Evolutionary conservation across 2,329 filamentous ascomycete species (phyloP).

Genomic region (Ceratocystis cacaofunesta): DNA sequence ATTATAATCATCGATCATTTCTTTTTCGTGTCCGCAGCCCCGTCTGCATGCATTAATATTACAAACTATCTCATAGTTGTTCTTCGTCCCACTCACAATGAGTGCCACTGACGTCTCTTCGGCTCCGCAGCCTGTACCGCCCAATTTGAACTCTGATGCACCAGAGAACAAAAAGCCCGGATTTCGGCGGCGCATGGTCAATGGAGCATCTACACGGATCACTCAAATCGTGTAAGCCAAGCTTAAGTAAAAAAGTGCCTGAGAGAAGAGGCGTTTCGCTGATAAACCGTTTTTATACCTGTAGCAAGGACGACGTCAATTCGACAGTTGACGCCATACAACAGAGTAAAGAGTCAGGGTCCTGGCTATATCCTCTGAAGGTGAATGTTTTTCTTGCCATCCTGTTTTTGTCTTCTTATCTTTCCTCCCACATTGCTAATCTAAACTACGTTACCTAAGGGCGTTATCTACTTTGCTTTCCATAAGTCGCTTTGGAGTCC

Average conservation of each 20-base stretch:
- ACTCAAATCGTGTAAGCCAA: slow-evolving; percentile 9
- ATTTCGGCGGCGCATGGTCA: slow-evolving; percentile 38
- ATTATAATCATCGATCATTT: neutral
- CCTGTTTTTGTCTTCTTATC: neutral
- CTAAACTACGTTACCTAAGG: slow-evolving; percentile 25
- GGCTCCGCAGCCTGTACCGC: neutral
- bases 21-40: neutral
- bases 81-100: neutral
- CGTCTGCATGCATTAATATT: neutral
- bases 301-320: slow-evolving; percentile 12
- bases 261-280: neutral
- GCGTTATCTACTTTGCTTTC: slow-evolving; percentile 43
- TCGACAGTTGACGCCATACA: slow-evolving; percentile 1
- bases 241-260: neutral
- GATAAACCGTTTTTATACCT: neutral
- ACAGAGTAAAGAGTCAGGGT: slow-evolving; percentile 1
- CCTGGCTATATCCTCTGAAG: slow-evolving; percentile 62
- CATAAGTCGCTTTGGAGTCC: slow-evolving; percentile 45
- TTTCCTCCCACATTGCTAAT: neutral
- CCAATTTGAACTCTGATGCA: neutral
- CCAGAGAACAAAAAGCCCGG: slow-evolving; percentile 25
- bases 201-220: neutral
- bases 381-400: slow-evolving; percentile 22
- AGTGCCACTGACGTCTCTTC: neutral
- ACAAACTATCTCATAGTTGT: neutral